Conservation (phyloP, 1,284 basidiomycete genomes). For the Puccinia coronata region DNA sequence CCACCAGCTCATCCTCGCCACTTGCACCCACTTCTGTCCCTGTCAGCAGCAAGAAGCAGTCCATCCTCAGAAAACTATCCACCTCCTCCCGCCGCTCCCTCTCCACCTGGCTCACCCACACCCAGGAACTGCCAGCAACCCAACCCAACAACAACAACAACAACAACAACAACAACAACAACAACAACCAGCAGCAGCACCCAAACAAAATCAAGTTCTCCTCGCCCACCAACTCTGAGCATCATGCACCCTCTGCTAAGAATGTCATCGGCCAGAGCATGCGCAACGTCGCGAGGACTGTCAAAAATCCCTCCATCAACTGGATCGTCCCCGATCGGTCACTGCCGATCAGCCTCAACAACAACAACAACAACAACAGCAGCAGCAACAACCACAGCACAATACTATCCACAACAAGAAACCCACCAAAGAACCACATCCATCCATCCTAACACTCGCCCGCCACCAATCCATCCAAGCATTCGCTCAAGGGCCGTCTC, state of each 20-base stretch:
- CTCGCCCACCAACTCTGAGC: too few species aligned
- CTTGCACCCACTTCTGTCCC: too few species aligned
- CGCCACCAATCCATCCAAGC: neutral
- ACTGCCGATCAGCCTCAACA: constrained; percentile 10
- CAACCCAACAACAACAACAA: neutral
- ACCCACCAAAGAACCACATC: neutral
- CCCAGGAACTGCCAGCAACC: neutral
- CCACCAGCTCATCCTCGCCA: too few species aligned
- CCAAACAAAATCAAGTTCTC: neutral
- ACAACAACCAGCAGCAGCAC: neutral
- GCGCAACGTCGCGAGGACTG: constrained; percentile 19
- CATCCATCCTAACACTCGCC: neutral
- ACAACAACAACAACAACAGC: neutral
- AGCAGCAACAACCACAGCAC: neutral
- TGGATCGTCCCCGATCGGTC: constrained; percentile 2
- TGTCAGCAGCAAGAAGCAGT: neutral
- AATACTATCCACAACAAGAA: neutral
- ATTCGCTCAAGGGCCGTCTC: constrained; percentile 7
- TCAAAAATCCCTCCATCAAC: constrained; percentile 33
- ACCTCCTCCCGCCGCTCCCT: constrained; percentile 1
- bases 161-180: neutral
- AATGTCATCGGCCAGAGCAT: constrained; percentile 18
- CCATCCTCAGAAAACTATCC: constrained; percentile 15
- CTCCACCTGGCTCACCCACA: neutral
- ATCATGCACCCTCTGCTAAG: neutral